phyloP scores from a whole-genome alignment of 148 eudicot genomes.

The Fagopyrum tataricum region DNA sequence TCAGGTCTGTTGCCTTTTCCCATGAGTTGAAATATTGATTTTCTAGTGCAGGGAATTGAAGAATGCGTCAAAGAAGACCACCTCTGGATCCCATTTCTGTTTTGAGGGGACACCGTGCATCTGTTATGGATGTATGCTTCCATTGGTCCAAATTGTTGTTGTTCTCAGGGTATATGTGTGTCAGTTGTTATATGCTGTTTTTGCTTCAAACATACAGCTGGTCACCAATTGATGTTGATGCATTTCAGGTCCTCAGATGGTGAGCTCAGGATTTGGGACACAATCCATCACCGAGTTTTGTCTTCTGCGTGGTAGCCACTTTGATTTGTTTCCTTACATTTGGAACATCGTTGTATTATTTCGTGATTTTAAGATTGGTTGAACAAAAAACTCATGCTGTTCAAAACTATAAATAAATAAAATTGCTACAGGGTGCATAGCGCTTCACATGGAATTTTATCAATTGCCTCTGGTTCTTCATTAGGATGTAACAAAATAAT shows the following conservation, averaged over 20 bases:
- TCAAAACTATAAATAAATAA: neutral
- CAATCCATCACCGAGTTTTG: conserved; percentile 57
- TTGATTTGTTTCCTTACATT: neutral
- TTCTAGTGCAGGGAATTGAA: conserved; percentile 7
- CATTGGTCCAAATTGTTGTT: conserved; percentile 58
- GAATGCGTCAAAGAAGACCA: conserved; percentile 69
- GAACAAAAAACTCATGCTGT: neutral
- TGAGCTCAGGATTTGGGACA: conserved; percentile 85
- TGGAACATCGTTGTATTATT: neutral
- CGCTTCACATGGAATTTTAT: conserved; percentile 69
- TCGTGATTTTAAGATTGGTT: neutral
- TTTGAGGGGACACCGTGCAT: conserved; percentile 92
- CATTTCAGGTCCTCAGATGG: conserved; percentile 72
- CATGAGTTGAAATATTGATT: neutral
- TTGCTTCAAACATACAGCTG: neutral
- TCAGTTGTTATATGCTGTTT: neutral
- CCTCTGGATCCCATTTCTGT: conserved; percentile 86
- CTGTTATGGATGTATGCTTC: conserved; percentile 74
- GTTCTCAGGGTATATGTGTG: conserved; percentile 52
- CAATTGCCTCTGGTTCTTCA: conserved; percentile 51
- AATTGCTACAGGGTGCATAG: conserved; percentile 56
- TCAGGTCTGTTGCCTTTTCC: neutral
- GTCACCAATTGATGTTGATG: conserved; percentile 11
- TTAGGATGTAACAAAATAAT: conserved; percentile 53
- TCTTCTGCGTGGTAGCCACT: conserved; percentile 62